phyloP scores from a whole-genome alignment of 2,329 filamentous ascomycete genomes.

The Penicillium brasilianum region DNA sequence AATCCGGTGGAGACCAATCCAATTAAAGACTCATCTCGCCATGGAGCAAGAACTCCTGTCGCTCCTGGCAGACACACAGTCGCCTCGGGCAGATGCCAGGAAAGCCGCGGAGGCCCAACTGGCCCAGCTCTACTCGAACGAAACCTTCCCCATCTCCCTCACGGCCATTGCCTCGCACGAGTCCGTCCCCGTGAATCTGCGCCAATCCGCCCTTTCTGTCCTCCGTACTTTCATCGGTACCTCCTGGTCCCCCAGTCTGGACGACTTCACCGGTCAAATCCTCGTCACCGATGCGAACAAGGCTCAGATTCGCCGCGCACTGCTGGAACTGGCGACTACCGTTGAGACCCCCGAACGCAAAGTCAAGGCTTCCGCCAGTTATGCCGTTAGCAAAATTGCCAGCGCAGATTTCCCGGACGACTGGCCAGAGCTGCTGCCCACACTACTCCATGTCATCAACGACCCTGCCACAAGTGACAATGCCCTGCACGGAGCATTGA shows the following conservation, averaged over 20 bases:
- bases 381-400: constrained; percentile 91
- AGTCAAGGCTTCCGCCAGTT: constrained; percentile 87
- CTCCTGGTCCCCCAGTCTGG: constrained; percentile 79
- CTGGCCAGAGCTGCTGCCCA: constrained; percentile 88
- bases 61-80: constrained; percentile 86
- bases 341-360: constrained; percentile 75
- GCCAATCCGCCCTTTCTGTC: constrained; percentile 80
- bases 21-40: constrained; percentile 23
- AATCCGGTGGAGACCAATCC: constrained; percentile 10
- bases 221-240: constrained; percentile 82
- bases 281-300: constrained; percentile 76
- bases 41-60: constrained; percentile 95
- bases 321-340: constrained; percentile 79
- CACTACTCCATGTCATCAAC: constrained; percentile 74
- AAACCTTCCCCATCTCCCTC: constrained; percentile 78
- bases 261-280: constrained; percentile 70
- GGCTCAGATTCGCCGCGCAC: constrained; percentile 69
- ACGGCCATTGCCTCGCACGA: constrained; percentile 79
- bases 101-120: constrained; percentile 87
- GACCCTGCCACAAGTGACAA: constrained; percentile 71
- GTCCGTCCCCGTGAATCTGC: constrained; percentile 73
- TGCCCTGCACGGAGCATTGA: constrained; percentile 86
- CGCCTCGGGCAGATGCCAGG: constrained; percentile 73
- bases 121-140: constrained; percentile 68
- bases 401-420: constrained; percentile 90